phyloP scores from a whole-genome alignment of 768 basidiomycete species.

The Boletus sp. region DNA sequence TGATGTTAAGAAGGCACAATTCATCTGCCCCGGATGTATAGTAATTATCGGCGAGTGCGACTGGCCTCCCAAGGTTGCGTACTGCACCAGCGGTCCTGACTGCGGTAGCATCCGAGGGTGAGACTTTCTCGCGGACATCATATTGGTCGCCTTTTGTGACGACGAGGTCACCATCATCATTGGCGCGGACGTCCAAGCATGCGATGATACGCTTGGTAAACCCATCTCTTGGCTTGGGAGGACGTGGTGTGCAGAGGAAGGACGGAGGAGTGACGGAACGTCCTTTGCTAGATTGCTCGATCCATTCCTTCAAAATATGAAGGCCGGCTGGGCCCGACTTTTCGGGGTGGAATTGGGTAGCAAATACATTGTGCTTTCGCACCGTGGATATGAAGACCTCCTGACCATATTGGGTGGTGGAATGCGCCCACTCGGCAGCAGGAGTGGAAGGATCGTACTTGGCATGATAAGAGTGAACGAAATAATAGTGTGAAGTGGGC shows the following conservation, averaged over 20 bases:
- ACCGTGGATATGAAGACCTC: slow-evolving; percentile 88
- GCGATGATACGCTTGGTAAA: slow-evolving; percentile 95
- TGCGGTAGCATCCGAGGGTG: slow-evolving; percentile 23
- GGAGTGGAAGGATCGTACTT: slow-evolving; percentile 62
- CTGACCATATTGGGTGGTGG: slow-evolving; percentile 90
- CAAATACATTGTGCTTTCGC: slow-evolving; percentile 81
- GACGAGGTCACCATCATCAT: slow-evolving; percentile 94
- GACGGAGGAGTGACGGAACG: slow-evolving; percentile 33
- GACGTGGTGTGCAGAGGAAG: slow-evolving; percentile 29
- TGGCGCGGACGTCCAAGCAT: slow-evolving; percentile 95
- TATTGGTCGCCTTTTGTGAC: slow-evolving; percentile 99
- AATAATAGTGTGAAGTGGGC: slow-evolving; percentile 79
- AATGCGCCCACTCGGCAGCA: slow-evolving; percentile 73
- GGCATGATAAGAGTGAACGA: slow-evolving; percentile 93
- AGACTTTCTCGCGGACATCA: slow-evolving; percentile 84
- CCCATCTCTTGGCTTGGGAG: slow-evolving; percentile 50
- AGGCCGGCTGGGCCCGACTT: slow-evolving; percentile 92
- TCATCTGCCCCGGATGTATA: slow-evolving; percentile 91
- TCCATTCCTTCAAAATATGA: slow-evolving; percentile 75
- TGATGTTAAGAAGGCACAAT: slow-evolving; percentile 97
- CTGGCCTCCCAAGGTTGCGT: slow-evolving; percentile 96
- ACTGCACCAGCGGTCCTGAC: slow-evolving; percentile 68
- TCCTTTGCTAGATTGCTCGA: slow-evolving; percentile 50
- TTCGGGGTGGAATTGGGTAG: slow-evolving; percentile 96
- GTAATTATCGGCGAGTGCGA: slow-evolving; percentile 84